Conservation (phyloP, 83 land plant genomes). For the Larix sibirica region DNA sequence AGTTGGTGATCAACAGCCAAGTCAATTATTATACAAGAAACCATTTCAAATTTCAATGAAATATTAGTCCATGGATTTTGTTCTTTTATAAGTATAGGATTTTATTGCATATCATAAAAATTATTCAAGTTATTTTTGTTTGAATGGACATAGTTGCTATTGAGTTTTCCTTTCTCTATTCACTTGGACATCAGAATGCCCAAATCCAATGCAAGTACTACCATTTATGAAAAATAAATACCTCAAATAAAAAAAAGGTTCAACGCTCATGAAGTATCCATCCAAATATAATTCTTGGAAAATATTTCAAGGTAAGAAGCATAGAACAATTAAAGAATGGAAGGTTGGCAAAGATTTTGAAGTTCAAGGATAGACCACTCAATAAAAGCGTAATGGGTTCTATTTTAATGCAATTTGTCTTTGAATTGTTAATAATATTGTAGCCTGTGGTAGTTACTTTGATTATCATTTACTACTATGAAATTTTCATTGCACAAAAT, state of each 20-base stretch:
- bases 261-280: background rate
- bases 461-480: background rate
- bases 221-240: background rate
- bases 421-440: no score
- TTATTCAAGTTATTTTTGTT: no score
- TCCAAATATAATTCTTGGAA: background rate
- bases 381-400: slow-evolving; percentile 59
- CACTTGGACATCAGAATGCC: background rate
- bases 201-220: background rate
- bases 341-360: slow-evolving; percentile 67
- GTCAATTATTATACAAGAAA: no score
- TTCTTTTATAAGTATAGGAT: no score
- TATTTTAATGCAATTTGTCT: background rate
- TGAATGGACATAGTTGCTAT: background rate
- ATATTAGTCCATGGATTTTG: no score
- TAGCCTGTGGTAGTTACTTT: background rate
- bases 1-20: background rate
- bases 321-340: slow-evolving; percentile 77
- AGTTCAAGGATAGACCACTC: slow-evolving; percentile 90
- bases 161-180: background rate
- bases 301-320: slow-evolving; percentile 59
- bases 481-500: slow-evolving; percentile 36
- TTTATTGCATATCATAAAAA: no score
- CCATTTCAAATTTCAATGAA: no score
- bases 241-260: background rate